A percentile compares a stretch with the other conserved stretches of the same genome.
phyloP scores from a whole-genome alignment of 495 filamentous ascomycete genomes.

The Hypoxylon subgilvum region DNA sequence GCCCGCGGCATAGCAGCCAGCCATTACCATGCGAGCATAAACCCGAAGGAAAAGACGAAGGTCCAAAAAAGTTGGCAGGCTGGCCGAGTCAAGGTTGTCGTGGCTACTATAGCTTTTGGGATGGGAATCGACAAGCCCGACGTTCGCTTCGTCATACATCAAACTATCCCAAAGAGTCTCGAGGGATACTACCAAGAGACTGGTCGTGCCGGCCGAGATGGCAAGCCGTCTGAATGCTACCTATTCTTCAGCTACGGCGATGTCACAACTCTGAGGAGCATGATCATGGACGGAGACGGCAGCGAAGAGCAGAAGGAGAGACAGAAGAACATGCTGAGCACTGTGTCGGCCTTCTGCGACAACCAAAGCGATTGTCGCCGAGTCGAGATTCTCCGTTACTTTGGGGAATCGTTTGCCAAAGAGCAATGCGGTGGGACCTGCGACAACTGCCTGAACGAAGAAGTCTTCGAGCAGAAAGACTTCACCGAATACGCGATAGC shows the following conservation, averaged over 20 bases:
- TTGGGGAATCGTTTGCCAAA: slow-evolving; percentile 78
- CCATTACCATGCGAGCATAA: slow-evolving; percentile 86
- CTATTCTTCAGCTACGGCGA: slow-evolving; percentile 86
- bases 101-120: slow-evolving; percentile 98
- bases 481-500: slow-evolving; percentile 74
- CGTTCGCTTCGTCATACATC: slow-evolving; percentile 93
- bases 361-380: slow-evolving; percentile 84
- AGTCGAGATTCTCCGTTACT: slow-evolving; percentile 88
- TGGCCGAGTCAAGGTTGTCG: slow-evolving; percentile 81
- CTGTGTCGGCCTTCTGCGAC: slow-evolving; percentile 85
- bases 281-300: slow-evolving; percentile 82
- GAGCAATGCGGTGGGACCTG: slow-evolving; percentile 75
- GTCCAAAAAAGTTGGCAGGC: slow-evolving; percentile 84
- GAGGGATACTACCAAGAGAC: slow-evolving; percentile 99
- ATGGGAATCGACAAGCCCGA: slow-evolving; percentile 99
- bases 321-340: slow-evolving; percentile 81
- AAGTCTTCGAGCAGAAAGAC: slow-evolving; percentile 70
- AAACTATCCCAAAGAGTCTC: slow-evolving; percentile 89
- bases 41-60: slow-evolving; percentile 62
- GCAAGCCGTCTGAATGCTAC: slow-evolving; percentile 83
- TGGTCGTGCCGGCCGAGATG: slow-evolving; percentile 90
- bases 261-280: slow-evolving; percentile 60
- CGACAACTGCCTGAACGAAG: slow-evolving; percentile 80
- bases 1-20: slow-evolving; percentile 70
- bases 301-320: slow-evolving; percentile 77